phyloP scores from a whole-genome alignment of 768 basidiomycete genomes.

The Clitopilus passeckerianus region DNA sequence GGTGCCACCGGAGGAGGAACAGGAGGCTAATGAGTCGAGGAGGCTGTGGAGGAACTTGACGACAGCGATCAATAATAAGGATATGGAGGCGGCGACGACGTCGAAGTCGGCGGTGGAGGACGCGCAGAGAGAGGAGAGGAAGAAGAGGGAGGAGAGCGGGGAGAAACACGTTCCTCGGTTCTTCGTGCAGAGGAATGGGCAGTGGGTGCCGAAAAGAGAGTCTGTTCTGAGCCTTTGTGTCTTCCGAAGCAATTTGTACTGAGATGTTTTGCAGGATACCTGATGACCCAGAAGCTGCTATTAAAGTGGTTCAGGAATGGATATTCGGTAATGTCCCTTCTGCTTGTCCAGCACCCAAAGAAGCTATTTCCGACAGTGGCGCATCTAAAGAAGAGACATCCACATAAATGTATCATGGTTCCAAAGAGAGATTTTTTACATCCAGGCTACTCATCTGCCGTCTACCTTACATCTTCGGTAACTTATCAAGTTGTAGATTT shows the following conservation, averaged over 20 bases:
- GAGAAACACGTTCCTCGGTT: slow-evolving; percentile 69
- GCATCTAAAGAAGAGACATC: neutral
- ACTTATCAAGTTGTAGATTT: slow-evolving; percentile 15
- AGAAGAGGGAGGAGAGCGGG: slow-evolving; percentile 69
- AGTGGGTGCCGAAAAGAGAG: slow-evolving; percentile 80
- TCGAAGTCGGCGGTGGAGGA: slow-evolving; percentile 92
- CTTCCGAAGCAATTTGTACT: slow-evolving; percentile 2
- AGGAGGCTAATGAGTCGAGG: slow-evolving; percentile 88
- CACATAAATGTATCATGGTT: neutral
- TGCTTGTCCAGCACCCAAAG: neutral
- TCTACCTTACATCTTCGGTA: neutral
- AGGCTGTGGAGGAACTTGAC: slow-evolving; percentile 85
- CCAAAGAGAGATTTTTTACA: neutral
- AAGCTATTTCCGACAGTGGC: neutral
- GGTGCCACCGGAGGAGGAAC: slow-evolving; percentile 81
- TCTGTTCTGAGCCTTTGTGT: slow-evolving; percentile 28
- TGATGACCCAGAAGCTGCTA: slow-evolving; percentile 62
- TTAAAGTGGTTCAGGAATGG: slow-evolving; percentile 67
- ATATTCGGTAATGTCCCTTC: slow-evolving; percentile 47
- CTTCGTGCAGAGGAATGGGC: slow-evolving; percentile 72
- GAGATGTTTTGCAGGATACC: slow-evolving; percentile 49
- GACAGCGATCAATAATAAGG: slow-evolving; percentile 75
- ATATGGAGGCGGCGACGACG: slow-evolving; percentile 92
- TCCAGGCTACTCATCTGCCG: neutral
- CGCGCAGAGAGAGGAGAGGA: slow-evolving; percentile 78